Base-by-base conservation (phyloP, 2,329 filamentous ascomycete genomes). In the Diplocarpon mali region DNA sequence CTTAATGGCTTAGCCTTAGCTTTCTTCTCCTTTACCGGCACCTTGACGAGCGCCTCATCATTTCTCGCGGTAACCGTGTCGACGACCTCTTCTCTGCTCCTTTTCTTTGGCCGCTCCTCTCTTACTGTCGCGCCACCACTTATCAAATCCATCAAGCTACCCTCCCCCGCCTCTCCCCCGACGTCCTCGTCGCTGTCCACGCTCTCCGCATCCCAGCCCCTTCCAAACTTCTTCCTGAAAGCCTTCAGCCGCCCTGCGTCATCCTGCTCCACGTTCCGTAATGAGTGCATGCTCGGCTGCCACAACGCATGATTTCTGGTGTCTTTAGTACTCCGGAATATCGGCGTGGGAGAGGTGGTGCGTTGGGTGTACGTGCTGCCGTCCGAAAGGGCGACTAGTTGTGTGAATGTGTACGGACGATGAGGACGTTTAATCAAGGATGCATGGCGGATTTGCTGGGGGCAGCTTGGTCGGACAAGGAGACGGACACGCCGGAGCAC, bases 391-490 rank as follows among this genome's bases (percentile, higher is more conserved):
- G 88, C 89, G 55, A 98, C 73, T 49, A 98, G 50, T 68, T 98
- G 92, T n/a, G 90, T 95, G 72, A 95, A 96, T 55, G 83, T 86
- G 73, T 95, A 96, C 35, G 92, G 90, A 5, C 89, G 79, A 60
- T 88, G 84, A n/a, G 88, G 88, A 13, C 92, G 86, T 50, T 75
- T 76, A 61, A 96, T 77, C 52, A 95, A 83, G 17, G 85, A 88
- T 42, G 92, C 92, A 62, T 87, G 78, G 49, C 88, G 82, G 38
- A 54, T 44, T 53, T 24, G 37, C 16, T 32, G 49, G 13, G 39
- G 24, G 14, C 20, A 35, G 14, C 20, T 35, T 24, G 28, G 50
- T 75, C 75, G 61, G 96, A 77, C 51, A 95, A 83, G 20, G 85
- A 88, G 2, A 52, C 32, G n/a, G 2, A 52, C 35, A 12, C 58